A percentile compares a stretch with the other conserved stretches of the same genome.
These are phyloP conservation scores for Hemerocallis citrina DNA, from an alignment of 106 monocot genomes.

Conservation along the genomic window DNA sequence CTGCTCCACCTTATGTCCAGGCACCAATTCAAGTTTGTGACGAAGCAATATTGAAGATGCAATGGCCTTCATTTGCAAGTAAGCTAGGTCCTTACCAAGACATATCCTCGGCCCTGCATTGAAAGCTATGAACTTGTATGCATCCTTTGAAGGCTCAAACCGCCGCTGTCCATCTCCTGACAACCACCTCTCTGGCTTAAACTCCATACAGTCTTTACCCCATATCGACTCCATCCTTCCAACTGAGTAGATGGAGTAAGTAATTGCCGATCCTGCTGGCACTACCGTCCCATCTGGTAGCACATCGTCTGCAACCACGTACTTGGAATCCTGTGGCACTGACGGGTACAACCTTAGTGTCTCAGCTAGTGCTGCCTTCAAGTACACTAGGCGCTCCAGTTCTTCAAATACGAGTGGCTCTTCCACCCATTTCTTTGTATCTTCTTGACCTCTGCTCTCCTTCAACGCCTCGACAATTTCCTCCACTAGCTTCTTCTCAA, in stretches of 20 bases:
- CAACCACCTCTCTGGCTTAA: constrained; percentile 81
- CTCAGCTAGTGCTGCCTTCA: constrained; percentile 76
- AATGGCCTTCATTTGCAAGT: constrained; percentile 89
- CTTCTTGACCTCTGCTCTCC: constrained; percentile 42
- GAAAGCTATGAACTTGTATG: constrained; percentile 75
- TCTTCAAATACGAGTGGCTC: constrained; percentile 61
- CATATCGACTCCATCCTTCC: constrained; percentile 73
- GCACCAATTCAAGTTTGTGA: constrained; percentile 41
- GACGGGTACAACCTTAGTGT: constrained; percentile 80
- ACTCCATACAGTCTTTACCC: constrained; percentile 78
- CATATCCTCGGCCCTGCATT: constrained; percentile 85
- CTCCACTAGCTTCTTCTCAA: constrained; percentile 42
- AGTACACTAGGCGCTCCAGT: constrained; percentile 58
- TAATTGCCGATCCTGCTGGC: constrained; percentile 54
- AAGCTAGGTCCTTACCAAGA: constrained; percentile 80
- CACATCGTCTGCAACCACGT: constrained; percentile 68
- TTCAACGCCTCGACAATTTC: constrained; percentile 49
- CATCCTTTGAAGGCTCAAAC: constrained; percentile 52
- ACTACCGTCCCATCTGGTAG: constrained; percentile 75
- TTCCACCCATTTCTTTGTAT: constrained; percentile 24
- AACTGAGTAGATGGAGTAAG: constrained; percentile 79
- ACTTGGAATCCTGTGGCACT: constrained; percentile 71
- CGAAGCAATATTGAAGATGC: constrained; percentile 65
- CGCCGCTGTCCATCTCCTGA: constrained; percentile 17
- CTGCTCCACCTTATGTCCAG: constrained; percentile 72